Conservation (phyloP, 371 early-diverging fungal genomes). For the Haplosporangium sp. region DNA sequence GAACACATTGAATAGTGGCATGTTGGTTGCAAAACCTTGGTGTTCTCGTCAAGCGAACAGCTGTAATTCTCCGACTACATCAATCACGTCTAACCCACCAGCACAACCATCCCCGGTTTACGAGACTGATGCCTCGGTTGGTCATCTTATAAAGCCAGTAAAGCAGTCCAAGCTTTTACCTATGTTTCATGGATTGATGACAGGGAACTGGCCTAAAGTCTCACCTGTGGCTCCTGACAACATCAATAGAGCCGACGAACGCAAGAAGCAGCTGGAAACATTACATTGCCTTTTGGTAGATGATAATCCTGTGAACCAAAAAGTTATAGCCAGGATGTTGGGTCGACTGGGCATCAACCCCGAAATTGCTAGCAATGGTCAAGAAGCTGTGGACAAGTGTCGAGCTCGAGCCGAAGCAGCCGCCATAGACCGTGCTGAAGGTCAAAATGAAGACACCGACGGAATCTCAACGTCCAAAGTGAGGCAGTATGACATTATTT, state of each 20-base stretch:
- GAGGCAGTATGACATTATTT: slow-evolving; percentile 53
- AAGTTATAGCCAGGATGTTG: slow-evolving; percentile 56
- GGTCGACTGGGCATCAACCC: slow-evolving; percentile 46
- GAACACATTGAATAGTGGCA: neutral
- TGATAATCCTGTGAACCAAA: slow-evolving; percentile 63
- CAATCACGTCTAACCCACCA: neutral
- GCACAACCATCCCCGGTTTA: neutral
- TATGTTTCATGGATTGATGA: slow-evolving; percentile 53
- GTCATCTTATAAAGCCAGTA: slow-evolving; percentile 44
- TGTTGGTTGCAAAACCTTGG: neutral
- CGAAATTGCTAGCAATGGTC: slow-evolving; percentile 60
- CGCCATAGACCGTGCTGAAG: slow-evolving; percentile 8
- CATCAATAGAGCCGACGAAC: slow-evolving; percentile 30
- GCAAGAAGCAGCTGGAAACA: slow-evolving; percentile 36
- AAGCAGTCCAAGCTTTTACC: slow-evolving; percentile 50
- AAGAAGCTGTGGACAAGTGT: slow-evolving; percentile 58
- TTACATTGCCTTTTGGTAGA: slow-evolving; percentile 56
- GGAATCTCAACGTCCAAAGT: neutral
- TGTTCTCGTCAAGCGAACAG: neutral
- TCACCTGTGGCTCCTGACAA: slow-evolving; percentile 16
- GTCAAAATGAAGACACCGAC: neutral
- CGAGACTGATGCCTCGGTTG: slow-evolving; percentile 18
- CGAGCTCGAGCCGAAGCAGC: slow-evolving; percentile 37
- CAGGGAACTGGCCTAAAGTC: slow-evolving; percentile 44
- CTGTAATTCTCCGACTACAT: neutral